phyloP scores from a whole-genome alignment of 2,329 filamentous ascomycete species.

The Xylariaceae sp. region DNA sequence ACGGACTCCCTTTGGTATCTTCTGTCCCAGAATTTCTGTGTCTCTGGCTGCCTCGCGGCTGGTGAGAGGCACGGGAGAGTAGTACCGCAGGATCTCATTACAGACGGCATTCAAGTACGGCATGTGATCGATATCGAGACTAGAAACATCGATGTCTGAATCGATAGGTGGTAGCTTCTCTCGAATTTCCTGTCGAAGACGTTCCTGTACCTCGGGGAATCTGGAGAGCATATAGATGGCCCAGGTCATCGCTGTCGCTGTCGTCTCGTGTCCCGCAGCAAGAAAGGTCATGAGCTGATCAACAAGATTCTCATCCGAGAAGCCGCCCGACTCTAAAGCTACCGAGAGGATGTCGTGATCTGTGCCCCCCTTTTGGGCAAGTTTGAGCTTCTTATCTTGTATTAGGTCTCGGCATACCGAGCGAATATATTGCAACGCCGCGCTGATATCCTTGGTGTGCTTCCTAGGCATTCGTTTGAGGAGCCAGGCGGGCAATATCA shows the following conservation, averaged over 20 bases:
- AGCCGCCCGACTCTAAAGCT: slow-evolving; percentile 34
- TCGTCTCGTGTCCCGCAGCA: slow-evolving; percentile 42
- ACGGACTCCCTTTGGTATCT: slow-evolving; percentile 57
- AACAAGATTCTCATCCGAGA: slow-evolving; percentile 36
- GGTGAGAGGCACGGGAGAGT: slow-evolving; percentile 47
- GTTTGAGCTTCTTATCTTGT: slow-evolving; percentile 55
- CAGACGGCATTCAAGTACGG: slow-evolving; percentile 39
- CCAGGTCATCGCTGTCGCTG: slow-evolving; percentile 38
- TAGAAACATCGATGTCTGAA: slow-evolving; percentile 25
- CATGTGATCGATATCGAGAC: slow-evolving; percentile 36
- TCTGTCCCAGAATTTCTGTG: slow-evolving; percentile 51
- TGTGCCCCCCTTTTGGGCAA: slow-evolving; percentile 39
- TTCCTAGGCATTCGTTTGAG: slow-evolving; percentile 60
- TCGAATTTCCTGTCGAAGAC: slow-evolving; percentile 36
- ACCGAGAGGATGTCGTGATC: slow-evolving; percentile 36
- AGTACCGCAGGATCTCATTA: slow-evolving; percentile 39
- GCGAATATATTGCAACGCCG: slow-evolving; percentile 55
- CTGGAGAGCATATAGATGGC: slow-evolving; percentile 35
- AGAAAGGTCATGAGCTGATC: slow-evolving; percentile 40
- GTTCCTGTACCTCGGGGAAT: slow-evolving; percentile 34
- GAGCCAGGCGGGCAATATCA: slow-evolving; percentile 60
- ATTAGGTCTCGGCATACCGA: slow-evolving; percentile 64
- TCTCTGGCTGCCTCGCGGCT: slow-evolving; percentile 52
- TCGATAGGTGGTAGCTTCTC: slow-evolving; percentile 35
- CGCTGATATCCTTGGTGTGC: slow-evolving; percentile 59